phyloP scores from a whole-genome alignment of 345 rosid genomes.

The Corchorus olitorius region DNA sequence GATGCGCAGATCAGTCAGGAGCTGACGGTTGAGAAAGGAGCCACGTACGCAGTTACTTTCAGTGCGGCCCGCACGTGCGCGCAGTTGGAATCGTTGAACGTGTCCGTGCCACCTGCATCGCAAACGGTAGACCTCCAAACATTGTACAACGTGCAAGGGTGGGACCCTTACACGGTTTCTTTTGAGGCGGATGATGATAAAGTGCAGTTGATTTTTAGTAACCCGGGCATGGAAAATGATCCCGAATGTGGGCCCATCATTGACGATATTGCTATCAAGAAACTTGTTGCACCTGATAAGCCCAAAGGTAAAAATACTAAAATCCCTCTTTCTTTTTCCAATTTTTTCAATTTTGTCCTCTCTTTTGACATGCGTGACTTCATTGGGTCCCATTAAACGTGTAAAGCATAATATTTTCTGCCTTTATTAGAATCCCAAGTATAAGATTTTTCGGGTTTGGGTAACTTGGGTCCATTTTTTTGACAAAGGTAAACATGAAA shows the following conservation, averaged over 20 bases:
- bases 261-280: conserved; percentile 85
- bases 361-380: background rate
- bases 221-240: conserved; percentile 98
- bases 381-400: background rate
- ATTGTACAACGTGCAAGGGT: conserved; percentile 86
- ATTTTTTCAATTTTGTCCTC: background rate
- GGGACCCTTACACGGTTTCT: conserved; percentile 98
- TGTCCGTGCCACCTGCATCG: conserved; percentile 78
- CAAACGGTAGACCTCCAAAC: conserved; percentile 90
- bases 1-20: conserved; percentile 96
- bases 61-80: conserved; percentile 99
- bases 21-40: conserved; percentile 80
- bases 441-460: background rate
- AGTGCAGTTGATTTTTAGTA: conserved; percentile 57
- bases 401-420: background rate
- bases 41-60: conserved; percentile 78
- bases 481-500: background rate
- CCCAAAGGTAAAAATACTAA: conserved; percentile 56
- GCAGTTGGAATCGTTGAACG: conserved; percentile 87
- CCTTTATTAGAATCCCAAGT: background rate
- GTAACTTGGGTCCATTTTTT: background rate
- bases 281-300: conserved; percentile 74
- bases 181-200: conserved; percentile 76
- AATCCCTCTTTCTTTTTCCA: background rate
- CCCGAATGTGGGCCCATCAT: conserved; percentile 97